phyloP scores from a whole-genome alignment of 1,139 yeast genomes.

The Pichia sp. region DNA sequence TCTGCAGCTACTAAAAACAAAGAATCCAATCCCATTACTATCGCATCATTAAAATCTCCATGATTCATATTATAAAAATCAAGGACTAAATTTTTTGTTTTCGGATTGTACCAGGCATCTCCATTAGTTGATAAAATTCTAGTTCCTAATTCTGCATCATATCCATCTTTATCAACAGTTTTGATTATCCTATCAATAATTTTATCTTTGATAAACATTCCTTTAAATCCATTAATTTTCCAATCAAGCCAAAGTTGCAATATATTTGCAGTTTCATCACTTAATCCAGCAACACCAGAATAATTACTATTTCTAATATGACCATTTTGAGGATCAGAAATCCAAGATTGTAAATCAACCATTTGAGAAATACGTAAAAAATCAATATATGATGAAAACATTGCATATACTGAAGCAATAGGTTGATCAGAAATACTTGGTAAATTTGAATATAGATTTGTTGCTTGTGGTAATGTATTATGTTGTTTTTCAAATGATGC shows the following conservation, averaged over 20 bases:
- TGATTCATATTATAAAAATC: slow-evolving; percentile 1
- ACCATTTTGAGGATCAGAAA: slow-evolving; percentile 6
- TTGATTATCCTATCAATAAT: slow-evolving; percentile 11
- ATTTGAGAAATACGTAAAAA: slow-evolving; percentile 21
- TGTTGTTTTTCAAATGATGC: not conserved
- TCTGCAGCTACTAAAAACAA: slow-evolving; percentile 11
- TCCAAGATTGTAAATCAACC: slow-evolving; percentile 11
- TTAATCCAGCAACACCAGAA: not conserved
- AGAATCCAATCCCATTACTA: slow-evolving; percentile 5
- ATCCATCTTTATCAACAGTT: slow-evolving; percentile 5
- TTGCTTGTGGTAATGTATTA: not conserved
- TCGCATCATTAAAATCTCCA: slow-evolving; percentile 8
- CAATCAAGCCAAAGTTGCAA: slow-evolving; percentile 26
- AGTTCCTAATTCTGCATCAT: slow-evolving; percentile 10
- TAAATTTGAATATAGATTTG: not conserved
- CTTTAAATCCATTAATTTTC: slow-evolving; percentile 23
- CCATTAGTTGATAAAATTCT: not conserved
- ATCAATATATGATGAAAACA: slow-evolving; percentile 26
- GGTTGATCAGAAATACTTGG: slow-evolving; percentile 14
- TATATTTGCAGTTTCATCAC: slow-evolving; percentile 10
- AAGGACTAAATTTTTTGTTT: not conserved
- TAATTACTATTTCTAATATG: not conserved
- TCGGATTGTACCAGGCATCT: not conserved
- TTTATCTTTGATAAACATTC: slow-evolving; percentile 16
- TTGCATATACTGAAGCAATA: slow-evolving; percentile 23